A percentile compares a stretch with the other conserved stretches of the same genome.
Evolutionary conservation across 164 flowering plant genomes (phyloP).

Genomic region (Vitis cinerea): DNA sequence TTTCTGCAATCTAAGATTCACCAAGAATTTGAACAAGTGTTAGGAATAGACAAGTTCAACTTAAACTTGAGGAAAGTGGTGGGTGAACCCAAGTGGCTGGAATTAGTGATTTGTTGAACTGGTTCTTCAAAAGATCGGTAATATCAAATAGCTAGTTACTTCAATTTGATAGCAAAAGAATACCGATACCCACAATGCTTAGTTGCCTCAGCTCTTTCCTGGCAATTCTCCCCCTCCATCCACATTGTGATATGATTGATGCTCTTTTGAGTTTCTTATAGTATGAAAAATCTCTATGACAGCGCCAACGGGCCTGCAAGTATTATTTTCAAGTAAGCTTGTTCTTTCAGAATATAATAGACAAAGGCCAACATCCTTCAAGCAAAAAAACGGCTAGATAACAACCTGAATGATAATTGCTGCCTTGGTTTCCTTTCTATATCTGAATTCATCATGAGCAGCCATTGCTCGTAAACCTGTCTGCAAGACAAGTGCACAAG

Average conservation of each 20-base stretch:
- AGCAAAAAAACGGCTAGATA: background rate
- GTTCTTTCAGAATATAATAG: background rate
- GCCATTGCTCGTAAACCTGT: constrained; percentile 66
- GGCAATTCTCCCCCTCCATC: constrained; percentile 65
- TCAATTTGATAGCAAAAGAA: constrained; percentile 1
- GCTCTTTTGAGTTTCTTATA: constrained; percentile 60
- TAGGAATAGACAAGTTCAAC: no score
- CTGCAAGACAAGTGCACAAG: constrained; percentile 60
- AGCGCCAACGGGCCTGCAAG: constrained; percentile 71
- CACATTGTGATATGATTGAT: constrained; percentile 55
- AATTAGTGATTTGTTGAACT: no score
- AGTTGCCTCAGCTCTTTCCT: constrained; percentile 51
- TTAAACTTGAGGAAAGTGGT: no score
- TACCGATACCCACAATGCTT: constrained; percentile 44
- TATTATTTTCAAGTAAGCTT: constrained; percentile 7
- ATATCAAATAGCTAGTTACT: no score
- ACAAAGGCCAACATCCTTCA: background rate
- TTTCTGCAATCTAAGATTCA: no score
- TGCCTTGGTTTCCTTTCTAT: constrained; percentile 54
- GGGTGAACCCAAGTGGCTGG: no score
- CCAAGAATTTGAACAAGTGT: no score
- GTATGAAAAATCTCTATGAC: constrained; percentile 49
- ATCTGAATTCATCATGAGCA: constrained; percentile 56
- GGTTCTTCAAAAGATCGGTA: no score
- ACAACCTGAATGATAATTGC: constrained; percentile 69